Evolutionary conservation across 179 eudicot genomes (phyloP).

Genomic region (Pouteria campechiana): DNA sequence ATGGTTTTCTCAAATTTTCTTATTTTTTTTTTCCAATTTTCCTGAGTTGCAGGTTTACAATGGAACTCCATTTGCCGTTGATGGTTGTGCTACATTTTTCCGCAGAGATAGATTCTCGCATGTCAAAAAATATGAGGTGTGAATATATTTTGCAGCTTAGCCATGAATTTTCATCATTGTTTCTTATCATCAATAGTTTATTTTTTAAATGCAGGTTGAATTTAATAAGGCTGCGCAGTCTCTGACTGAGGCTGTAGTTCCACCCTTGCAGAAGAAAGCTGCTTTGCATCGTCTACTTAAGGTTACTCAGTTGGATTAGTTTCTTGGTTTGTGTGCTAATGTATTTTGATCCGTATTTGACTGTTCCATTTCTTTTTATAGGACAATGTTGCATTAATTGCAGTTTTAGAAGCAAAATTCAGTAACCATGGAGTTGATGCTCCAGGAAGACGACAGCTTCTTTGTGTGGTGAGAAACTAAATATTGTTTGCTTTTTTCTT

Average conservation of each 20-base stretch:
- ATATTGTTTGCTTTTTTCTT: not conserved
- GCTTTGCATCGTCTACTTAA: slow-evolving; percentile 70
- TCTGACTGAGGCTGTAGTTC: slow-evolving; percentile 76
- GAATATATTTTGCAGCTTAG: slow-evolving; percentile 1
- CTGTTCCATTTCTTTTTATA: slow-evolving; percentile 12
- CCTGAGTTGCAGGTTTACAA: slow-evolving; percentile 33
- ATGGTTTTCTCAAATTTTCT: not conserved
- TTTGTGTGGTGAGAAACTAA: slow-evolving; percentile 71
- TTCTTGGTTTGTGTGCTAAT: not conserved
- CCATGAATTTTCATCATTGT: not conserved
- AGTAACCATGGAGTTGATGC: slow-evolving; percentile 67
- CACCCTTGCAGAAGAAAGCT: slow-evolving; percentile 67
- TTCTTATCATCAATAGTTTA: not conserved
- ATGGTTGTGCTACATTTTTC: slow-evolving; percentile 98
- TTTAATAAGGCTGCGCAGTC: slow-evolving; percentile 98
- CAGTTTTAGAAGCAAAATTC: slow-evolving; percentile 89
- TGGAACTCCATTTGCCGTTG: slow-evolving; percentile 38
- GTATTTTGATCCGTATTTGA: not conserved
- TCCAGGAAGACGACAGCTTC: slow-evolving; percentile 88
- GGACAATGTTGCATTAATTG: slow-evolving; percentile 95
- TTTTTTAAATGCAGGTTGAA: slow-evolving; percentile 49
- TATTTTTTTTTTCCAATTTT: not conserved
- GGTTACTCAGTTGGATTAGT: slow-evolving; percentile 26
- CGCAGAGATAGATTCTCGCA: slow-evolving; percentile 87
- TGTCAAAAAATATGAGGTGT: slow-evolving; percentile 94